Percentiles rank a stretch among this genome's conserved stretches.
Evolutionary conservation across 1,139 yeast species (phyloP).

Genomic region (Candida sp.): DNA sequence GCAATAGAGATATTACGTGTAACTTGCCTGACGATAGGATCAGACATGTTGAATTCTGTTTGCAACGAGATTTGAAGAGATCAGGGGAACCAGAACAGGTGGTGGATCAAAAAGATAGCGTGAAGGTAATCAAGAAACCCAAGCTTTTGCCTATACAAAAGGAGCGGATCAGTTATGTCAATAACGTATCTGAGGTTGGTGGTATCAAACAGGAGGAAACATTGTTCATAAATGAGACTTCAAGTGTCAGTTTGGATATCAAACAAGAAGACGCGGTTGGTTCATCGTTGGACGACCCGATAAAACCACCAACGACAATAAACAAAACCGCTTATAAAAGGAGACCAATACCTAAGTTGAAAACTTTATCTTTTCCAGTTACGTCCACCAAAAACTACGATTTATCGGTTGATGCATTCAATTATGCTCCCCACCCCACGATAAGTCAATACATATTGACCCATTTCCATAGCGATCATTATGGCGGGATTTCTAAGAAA

Average conservation of each 20-base stretch:
- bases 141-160: slow-evolving; percentile 5
- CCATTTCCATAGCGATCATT: slow-evolving; percentile 94
- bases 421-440: slow-evolving; percentile 43
- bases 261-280: background rate
- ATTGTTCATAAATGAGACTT: no score
- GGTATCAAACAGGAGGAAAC: background rate
- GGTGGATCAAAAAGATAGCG: background rate
- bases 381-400: slow-evolving; percentile 16
- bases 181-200: slow-evolving; percentile 6
- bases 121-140: slow-evolving; percentile 3
- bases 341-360: slow-evolving; percentile 52
- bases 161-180: slow-evolving; percentile 10
- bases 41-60: slow-evolving; percentile 59
- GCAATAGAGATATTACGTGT: slow-evolving; percentile 10
- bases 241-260: background rate
- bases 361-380: slow-evolving; percentile 44
- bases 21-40: slow-evolving; percentile 37
- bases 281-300: slow-evolving; percentile 3
- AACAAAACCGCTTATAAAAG: slow-evolving; percentile 14
- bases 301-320: slow-evolving; percentile 20
- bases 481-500: slow-evolving; percentile 74
- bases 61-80: slow-evolving; percentile 13
- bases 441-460: slow-evolving; percentile 58
- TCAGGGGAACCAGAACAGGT: background rate
- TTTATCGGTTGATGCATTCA: slow-evolving; percentile 70